Evolutionary conservation across 345 rosid species (phyloP), one percentile per base, ranked within the genome.

Genomic region (Geranium rotundifolium): DNA sequence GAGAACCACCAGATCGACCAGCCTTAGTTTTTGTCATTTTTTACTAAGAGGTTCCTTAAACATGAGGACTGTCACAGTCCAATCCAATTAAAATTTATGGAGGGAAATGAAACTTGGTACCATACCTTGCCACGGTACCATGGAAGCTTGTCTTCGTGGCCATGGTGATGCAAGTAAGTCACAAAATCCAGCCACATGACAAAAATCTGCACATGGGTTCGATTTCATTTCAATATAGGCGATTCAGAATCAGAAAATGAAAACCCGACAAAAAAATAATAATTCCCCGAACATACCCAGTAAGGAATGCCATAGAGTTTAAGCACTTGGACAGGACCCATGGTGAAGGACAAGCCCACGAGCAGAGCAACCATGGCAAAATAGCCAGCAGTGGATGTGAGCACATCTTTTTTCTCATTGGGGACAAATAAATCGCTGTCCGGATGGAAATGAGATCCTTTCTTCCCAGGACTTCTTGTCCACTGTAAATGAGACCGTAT

Each of bases 51-150:
- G 27, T 23, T 23, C 27, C 27, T 23, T 23, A 23, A 23, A 23
- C 27, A 0, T 2, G 27, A 23, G 27, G 27, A 23, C 27, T 23
- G 27, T 23, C 27, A 23, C 27, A 23, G 27, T 23, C 27, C 27
- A 23, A 23, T 23, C 27, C 27, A 23, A 23, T 1, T 23, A 23
- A 23, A 23, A 23, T 23, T 34, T 5, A 34, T 34, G 41, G 10
- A 34, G 41, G 6, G 10, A 34, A 34, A 8, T 59, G 30, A 13
- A 7, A 15, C 6, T 5, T 12, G 8, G 18, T 3, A 7, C 7
- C 12, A 18, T 81, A 91, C 98, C 95, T 85, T 64, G 19, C 92
- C 89, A 1, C 98, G 92, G 76, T 91, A 89, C 98, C 96, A 91
- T 10, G 96, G 98, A 62, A 91, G 87, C 68, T 85, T 91, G 14